phyloP scores from a whole-genome alignment of 345 rosid genomes.

The Eucalyptus curtisii region DNA sequence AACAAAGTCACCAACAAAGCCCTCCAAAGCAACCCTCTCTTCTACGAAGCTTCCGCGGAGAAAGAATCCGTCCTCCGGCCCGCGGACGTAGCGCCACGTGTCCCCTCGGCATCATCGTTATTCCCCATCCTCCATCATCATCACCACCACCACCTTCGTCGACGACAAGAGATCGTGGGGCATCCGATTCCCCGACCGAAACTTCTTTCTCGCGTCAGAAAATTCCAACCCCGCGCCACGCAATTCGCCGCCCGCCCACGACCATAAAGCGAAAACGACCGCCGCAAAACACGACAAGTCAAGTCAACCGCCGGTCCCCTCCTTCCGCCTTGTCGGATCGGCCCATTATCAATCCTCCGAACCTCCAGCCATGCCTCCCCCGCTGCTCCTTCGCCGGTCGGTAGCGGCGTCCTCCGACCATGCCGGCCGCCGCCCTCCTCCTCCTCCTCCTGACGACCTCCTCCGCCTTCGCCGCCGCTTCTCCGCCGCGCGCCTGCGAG shows the following conservation, averaged over 20 bases:
- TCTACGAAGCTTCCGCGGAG: neutral
- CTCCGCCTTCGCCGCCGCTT: neutral
- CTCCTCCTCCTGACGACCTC: neutral
- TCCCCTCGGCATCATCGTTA: neutral
- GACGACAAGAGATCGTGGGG: neutral
- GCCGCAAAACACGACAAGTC: neutral
- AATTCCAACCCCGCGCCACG: fast-evolving
- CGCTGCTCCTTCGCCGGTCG: neutral
- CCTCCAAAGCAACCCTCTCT: too few species aligned
- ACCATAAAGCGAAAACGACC: too few species aligned
- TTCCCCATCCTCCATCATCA: too few species aligned
- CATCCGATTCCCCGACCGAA: neutral
- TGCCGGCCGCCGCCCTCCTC: neutral
- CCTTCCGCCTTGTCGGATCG: too few species aligned
- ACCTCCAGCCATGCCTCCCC: neutral
- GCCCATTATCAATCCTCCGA: neutral
- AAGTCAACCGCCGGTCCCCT: neutral
- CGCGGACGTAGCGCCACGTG: neutral
- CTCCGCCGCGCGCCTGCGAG: fast-evolving
- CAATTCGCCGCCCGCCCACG: neutral
- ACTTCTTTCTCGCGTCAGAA: neutral
- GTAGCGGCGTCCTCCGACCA: neutral
- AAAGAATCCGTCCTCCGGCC: neutral
- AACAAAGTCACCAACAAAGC: neutral
- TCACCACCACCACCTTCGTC: neutral